These are phyloP conservation scores for Pseudodiploospora longispora DNA, from an alignment of 2,329 filamentous ascomycete species.

Conservation along the genomic window DNA sequence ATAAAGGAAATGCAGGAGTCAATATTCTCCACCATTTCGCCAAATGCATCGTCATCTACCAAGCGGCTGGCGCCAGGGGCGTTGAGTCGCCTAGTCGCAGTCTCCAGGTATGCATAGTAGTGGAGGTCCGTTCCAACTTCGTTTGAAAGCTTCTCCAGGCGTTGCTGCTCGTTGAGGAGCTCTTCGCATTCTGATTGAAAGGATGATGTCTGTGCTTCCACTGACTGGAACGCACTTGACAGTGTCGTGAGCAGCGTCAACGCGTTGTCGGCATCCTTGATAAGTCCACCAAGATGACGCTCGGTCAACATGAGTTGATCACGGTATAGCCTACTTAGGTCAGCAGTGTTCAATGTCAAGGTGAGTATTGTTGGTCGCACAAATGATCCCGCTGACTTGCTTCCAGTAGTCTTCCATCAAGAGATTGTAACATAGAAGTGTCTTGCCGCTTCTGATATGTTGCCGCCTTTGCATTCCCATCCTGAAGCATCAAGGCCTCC, in stretches of 20 bases:
- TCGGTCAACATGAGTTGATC: slow-evolving; percentile 76
- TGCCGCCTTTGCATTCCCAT: slow-evolving; percentile 3
- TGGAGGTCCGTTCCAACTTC: slow-evolving; percentile 84
- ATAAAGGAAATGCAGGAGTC: slow-evolving; percentile 92
- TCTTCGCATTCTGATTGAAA: slow-evolving; percentile 92
- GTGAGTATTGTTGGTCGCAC: slow-evolving; percentile 38
- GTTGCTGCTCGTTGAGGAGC: slow-evolving; percentile 71
- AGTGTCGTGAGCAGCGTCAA: slow-evolving; percentile 69
- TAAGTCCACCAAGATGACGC: slow-evolving; percentile 70
- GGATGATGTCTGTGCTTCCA: slow-evolving; percentile 84
- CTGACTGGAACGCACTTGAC: slow-evolving; percentile 76
- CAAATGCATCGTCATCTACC: slow-evolving; percentile 76
- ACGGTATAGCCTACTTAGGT: slow-evolving; percentile 55
- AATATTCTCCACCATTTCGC: slow-evolving; percentile 78
- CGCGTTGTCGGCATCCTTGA: slow-evolving; percentile 68
- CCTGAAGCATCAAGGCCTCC: slow-evolving; percentile 40
- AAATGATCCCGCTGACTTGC: slow-evolving; percentile 80
- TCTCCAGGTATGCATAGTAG: slow-evolving; percentile 91
- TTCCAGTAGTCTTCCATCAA: slow-evolving; percentile 63
- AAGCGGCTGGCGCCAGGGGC: slow-evolving; percentile 81
- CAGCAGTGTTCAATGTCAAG: slow-evolving; percentile 13
- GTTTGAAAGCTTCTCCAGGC: slow-evolving; percentile 70
- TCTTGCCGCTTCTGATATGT: slow-evolving; percentile 17
- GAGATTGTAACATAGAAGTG: slow-evolving; percentile 19
- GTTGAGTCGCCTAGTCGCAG: slow-evolving; percentile 81